Evolutionary conservation across 306 rosid species (phyloP).

Genomic region (Cercis canadensis): DNA sequence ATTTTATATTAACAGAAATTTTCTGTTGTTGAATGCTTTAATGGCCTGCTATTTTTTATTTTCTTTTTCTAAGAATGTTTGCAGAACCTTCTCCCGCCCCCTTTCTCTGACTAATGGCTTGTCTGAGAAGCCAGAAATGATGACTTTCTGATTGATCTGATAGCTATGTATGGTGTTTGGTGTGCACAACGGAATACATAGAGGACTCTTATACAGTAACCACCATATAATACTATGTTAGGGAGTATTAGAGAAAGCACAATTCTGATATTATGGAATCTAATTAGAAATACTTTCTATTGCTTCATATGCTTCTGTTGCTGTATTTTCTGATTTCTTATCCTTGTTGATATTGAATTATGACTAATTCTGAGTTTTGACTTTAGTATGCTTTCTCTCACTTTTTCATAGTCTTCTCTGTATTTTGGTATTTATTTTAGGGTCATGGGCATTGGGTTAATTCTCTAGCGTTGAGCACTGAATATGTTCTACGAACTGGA

Average conservation of each 20-base stretch:
- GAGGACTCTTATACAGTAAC: no score
- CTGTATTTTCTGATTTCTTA: neutral
- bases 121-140: neutral
- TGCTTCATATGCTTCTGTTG: slow-evolving; percentile 2
- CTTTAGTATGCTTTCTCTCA: neutral
- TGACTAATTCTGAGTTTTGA: neutral
- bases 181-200: no score
- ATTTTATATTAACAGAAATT: neutral
- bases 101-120: neutral
- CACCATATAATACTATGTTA: neutral
- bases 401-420: slow-evolving; percentile 27
- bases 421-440: slow-evolving; percentile 53
- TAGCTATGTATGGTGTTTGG: no score
- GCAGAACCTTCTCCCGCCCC: neutral
- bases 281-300: neutral
- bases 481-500: slow-evolving; percentile 94
- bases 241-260: neutral
- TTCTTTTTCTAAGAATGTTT: neutral
- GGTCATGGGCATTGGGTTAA: slow-evolving; percentile 99
- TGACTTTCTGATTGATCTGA: neutral
- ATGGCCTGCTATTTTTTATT: neutral
- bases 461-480: slow-evolving; percentile 94
- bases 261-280: neutral
- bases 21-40: slow-evolving; percentile 1
- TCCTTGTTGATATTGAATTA: slow-evolving; percentile 1